phyloP scores from a whole-genome alignment of 495 filamentous ascomycete species.

The Talaromyces wortmannii region DNA sequence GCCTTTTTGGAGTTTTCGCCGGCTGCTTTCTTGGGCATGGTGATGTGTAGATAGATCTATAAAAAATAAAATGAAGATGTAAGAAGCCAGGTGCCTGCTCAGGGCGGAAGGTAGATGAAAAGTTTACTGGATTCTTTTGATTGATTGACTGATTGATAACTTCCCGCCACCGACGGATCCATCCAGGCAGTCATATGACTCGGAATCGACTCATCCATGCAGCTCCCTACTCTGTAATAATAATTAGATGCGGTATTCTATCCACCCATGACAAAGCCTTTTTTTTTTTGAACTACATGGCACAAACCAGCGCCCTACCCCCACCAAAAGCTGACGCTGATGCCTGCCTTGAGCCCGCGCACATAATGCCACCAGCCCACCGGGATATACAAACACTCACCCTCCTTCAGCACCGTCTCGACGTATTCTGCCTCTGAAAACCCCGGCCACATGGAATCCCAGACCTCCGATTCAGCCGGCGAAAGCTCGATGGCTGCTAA shows the following conservation, averaged over 20 bases:
- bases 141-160: background rate
- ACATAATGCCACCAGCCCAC: slow-evolving; percentile 99
- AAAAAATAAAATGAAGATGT: background rate
- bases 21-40: slow-evolving; percentile 59
- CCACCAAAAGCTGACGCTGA: slow-evolving; percentile 99
- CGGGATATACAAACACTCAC: slow-evolving; percentile 87
- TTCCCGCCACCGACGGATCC: background rate
- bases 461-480: slow-evolving; percentile 38
- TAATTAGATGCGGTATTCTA: too few relatives aligned
- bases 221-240: too few relatives aligned
- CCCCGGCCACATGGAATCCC: slow-evolving; percentile 46
- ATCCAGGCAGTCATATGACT: background rate
- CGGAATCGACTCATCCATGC: background rate
- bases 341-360: slow-evolving; percentile 72
- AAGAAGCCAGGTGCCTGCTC: background rate
- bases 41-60: background rate
- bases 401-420: slow-evolving; percentile 72
- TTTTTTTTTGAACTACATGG: background rate
- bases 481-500: slow-evolving; percentile 47
- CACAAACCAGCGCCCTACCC: slow-evolving; percentile 31
- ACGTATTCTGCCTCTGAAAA: slow-evolving; percentile 59
- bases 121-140: background rate
- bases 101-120: background rate
- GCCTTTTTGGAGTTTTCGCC: slow-evolving; percentile 84
- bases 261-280: too few relatives aligned